Base-by-base conservation (phyloP, 176 grass and related monocot genomes). In the Pontederia paniculata region DNA sequence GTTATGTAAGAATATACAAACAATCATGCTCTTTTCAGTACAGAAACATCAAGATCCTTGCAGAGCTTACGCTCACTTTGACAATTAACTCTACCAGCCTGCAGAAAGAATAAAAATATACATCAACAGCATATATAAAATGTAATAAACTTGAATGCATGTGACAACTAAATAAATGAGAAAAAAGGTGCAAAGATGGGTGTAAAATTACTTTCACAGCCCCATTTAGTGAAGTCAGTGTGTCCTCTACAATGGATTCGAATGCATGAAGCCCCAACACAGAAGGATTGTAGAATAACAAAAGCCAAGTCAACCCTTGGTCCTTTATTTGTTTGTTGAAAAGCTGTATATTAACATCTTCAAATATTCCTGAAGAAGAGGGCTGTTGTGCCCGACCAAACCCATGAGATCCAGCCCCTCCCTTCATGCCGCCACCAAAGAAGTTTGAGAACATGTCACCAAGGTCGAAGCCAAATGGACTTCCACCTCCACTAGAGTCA, bases 391-490 rank as follows among this genome's bases (percentile, higher is more conserved):
- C 19, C 67, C 69, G 81, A 51, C 70, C 77, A 14, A 54, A 83
- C 22, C 65, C 70, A 76, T 68, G 54, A 17, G 79, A 81, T 69
- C 71, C 74, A 81, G 70, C 78, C 47, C 65, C 77, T 13, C 74
- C 50, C 65, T 76, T 80, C 55, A 74, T 73, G 48, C 54, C 74
- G 48, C 82, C 83, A 57, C 74, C 54, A 83, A 97, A 97, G 2
- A 90, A n/a, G 45, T 88, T 86, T 10, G 86, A 84, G 66, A 97
- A 97, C 44, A 97, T 77, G 83, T 97, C 74, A 66, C 86, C 74
- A 58, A 90, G 15, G 80, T 79, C 71, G 48, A 81, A 84, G 23
- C 74, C 77, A 77, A 86, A 84, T 55, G 80, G 83, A 54, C 72
- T 86, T 73, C 82, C 79, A 23, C 77, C 69, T n/a, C 66, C 57